Base-by-base conservation (phyloP, 345 rosid species). In the Bruguiera gymnorhiza region DNA sequence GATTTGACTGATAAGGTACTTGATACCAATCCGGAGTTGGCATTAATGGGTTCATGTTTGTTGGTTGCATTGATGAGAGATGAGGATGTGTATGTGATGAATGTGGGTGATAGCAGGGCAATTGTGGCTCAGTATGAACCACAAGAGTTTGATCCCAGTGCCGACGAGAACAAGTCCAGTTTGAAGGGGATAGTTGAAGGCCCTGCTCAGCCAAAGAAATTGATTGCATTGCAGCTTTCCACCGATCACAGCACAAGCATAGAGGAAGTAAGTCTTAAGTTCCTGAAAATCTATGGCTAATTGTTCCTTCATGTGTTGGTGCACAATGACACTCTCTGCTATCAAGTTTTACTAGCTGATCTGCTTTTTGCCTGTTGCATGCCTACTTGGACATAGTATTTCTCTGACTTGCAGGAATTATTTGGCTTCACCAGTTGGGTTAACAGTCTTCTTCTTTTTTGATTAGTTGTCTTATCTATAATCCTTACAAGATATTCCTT, bases 81-180 rank as follows among this genome's bases (percentile, higher is more conserved):
- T 64, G 99, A 89, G 70, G 99, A 94, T 74, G 97, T 89, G 34
- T 94, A 92, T 75, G 92, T 92, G 72, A 94, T 94, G 99, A 91
- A 94, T 77, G 86, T 94, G 70, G 97, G 99, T 72, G 99, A 94
- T 81, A 92, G 99, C 71, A 86, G 97, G 74, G 97, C 97, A 56
- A 86, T 94, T 76, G 95, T 94, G 64, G 97, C 99, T 7, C 93
- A 87, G 76, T 78, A 80, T 78, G 88, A 82, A 79, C 78, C 72
- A 2, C 81, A 75, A 70, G 93, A 77, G 32, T 82, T 65, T 72
- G 85, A 82, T 67, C 73, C 80, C 11, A 75, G 81, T 71, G 70
- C 60, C 30, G 74, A 61, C 58, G 78, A 73, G 37, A 75, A 50
- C 71, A 86, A 71, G 68, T 73, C 76, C 50, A 78, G 67, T 77